Conservation (phyloP, 306 rosid genomes). For the Castanospermum australe region DNA sequence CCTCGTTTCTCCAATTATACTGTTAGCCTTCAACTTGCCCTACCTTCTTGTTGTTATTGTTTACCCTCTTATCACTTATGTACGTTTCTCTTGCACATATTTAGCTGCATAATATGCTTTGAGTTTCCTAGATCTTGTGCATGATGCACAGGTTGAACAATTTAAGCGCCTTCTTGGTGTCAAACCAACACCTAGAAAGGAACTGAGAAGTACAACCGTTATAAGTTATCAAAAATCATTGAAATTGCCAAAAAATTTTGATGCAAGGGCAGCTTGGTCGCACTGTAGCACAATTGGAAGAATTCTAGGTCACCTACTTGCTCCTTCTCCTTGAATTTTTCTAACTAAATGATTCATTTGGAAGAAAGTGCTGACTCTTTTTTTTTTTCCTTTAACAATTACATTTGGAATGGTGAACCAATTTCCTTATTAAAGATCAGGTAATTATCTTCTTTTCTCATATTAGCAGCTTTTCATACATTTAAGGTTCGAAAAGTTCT, state of each 20-base stretch:
- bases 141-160: slow-evolving; percentile 65
- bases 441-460: slow-evolving; percentile 36
- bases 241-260: slow-evolving; percentile 70
- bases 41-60: neutral
- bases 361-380: slow-evolving; percentile 42
- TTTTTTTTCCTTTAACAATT: slow-evolving; percentile 26
- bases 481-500: slow-evolving; percentile 7
- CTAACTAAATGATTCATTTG: slow-evolving; percentile 5
- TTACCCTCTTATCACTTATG: neutral
- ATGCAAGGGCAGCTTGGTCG: slow-evolving; percentile 92
- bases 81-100: neutral
- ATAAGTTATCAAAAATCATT: slow-evolving; percentile 61
- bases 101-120: neutral
- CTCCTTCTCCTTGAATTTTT: neutral
- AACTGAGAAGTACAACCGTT: slow-evolving; percentile 47
- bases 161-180: slow-evolving; percentile 91
- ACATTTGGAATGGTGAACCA: slow-evolving; percentile 42
- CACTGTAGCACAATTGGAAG: slow-evolving; percentile 76
- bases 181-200: slow-evolving; percentile 55
- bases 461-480: neutral
- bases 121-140: slow-evolving; percentile 3
- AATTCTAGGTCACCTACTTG: slow-evolving; percentile 62
- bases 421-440: slow-evolving; percentile 67
- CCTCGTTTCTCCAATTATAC: slow-evolving; percentile 79
- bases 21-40: slow-evolving; percentile 42